Base-by-base conservation (phyloP, 1,284 basidiomycete species). In the Rhodotorula mucilaginosa region DNA sequence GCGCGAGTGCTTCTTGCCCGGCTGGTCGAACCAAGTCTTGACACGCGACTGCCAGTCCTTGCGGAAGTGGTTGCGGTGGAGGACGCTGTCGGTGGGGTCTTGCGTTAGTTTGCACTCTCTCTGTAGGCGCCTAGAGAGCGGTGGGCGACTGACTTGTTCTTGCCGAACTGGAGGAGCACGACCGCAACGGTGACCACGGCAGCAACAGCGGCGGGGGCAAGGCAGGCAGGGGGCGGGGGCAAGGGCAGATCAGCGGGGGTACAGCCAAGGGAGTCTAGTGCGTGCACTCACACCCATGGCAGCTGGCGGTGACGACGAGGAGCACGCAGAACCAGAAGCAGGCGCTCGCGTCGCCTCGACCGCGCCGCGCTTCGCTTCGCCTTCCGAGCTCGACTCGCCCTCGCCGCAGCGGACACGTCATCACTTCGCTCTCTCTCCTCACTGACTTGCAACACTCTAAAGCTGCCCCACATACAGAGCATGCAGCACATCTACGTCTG, bases 11-110 rank as follows among this genome's bases (percentile, higher is more conserved):
- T 99, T 99, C 83, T 92, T 91, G 72, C 95, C 97, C 76, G 96
- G 93, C 85, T 99, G 97, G 87, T 99, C 92, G 83, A 99, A 99
- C 96, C 95, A 95, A 81, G 92, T 96, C 84, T 90, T 90, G 81
- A 97, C 93, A 79, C 73, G 73, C 61, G 65, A 67, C 80, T 84
- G 82, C 93, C 93, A 97, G 84, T 97, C 93, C 90, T 99, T 99
- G 85, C 89, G 92, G 89, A 97, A 97, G 83, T 97, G 95, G 85
- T 95, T 95, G 82, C 85, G 87, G 84, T 88, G 93, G 83, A 94
- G 91, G 85, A 92, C 91, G 79, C 81, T 82, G 78, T 79, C 10
- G 23, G 39, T 10, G 5, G 21, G 26, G 18, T 39, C 12, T 15
- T 10, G 39, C 5, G n/a, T 49, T 26, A 23, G 10, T 16, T n/a